Evolutionary conservation across 805 yeast genomes (phyloP).

Genomic region (Lachancea lanzarotensis): DNA sequence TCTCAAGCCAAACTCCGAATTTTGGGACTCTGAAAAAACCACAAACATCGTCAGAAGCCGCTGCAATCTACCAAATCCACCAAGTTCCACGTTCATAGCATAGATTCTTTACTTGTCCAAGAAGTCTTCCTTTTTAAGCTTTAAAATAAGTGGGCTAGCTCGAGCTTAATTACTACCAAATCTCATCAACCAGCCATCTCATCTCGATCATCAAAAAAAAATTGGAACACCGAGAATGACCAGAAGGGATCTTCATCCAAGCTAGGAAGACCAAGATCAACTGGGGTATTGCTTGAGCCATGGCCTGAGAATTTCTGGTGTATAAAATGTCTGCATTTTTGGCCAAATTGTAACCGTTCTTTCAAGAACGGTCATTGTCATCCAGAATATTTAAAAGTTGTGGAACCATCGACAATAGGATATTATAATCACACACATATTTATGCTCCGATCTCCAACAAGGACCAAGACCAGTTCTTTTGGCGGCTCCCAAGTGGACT

Average conservation of each 20-base stretch:
- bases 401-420: neutral
- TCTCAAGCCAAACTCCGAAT: too few relatives aligned
- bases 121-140: too few relatives aligned
- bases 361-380: neutral
- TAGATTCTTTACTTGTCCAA: too few relatives aligned
- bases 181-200: slow-evolving; percentile 5
- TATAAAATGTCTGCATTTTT: neutral
- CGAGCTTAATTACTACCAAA: neutral
- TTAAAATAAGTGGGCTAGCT: neutral
- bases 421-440: too few relatives aligned
- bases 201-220: neutral
- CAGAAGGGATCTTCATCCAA: neutral
- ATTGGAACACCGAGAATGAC: neutral
- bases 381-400: too few relatives aligned
- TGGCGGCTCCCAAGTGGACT: slow-evolving; percentile 36
- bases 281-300: neutral
- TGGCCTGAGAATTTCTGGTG: neutral
- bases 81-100: too few relatives aligned
- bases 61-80: too few relatives aligned
- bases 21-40: neutral
- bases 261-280: neutral
- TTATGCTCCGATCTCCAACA: slow-evolving; percentile 27
- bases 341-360: neutral
- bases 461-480: slow-evolving; percentile 35
- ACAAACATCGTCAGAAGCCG: neutral